These are phyloP conservation scores for Penicillium olsonii DNA, from an alignment of 2,329 filamentous ascomycete species.

Conservation along the genomic window DNA sequence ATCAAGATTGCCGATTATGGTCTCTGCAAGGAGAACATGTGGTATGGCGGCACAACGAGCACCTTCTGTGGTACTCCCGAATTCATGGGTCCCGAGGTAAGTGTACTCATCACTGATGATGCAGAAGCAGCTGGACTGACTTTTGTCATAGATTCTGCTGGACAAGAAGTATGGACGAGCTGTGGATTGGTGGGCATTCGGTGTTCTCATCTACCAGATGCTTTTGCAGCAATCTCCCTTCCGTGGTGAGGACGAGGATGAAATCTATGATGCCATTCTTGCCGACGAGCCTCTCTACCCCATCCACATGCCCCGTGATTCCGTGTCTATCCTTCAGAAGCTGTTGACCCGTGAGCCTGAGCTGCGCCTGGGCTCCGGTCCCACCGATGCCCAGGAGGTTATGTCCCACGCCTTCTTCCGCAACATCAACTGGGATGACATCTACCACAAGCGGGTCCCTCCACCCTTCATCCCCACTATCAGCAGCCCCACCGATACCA, in stretches of 20 bases:
- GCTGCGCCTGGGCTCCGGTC: slow-evolving; percentile 85
- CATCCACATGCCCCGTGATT: slow-evolving; percentile 98
- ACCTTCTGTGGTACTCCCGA: slow-evolving; percentile 99
- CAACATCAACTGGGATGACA: slow-evolving; percentile 98
- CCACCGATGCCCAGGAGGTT: slow-evolving; percentile 95
- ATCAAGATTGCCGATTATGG: slow-evolving; percentile 99
- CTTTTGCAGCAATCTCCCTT: slow-evolving; percentile 97
- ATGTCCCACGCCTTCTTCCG: slow-evolving; percentile 99
- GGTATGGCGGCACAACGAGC: slow-evolving; percentile 94
- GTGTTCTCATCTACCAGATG: slow-evolving; percentile 99
- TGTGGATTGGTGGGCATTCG: slow-evolving; percentile 99
- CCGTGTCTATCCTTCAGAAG: slow-evolving; percentile 96
- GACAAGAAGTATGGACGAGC: slow-evolving; percentile 98
- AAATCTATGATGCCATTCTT: slow-evolving; percentile 98
- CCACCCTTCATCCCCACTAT: slow-evolving; percentile 90
- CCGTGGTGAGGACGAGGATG: slow-evolving; percentile 97
- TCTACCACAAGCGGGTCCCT: slow-evolving; percentile 89
- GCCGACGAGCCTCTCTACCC: slow-evolving; percentile 97
- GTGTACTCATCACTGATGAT: slow-evolving; percentile 16
- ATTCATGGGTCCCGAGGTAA: slow-evolving; percentile 97
- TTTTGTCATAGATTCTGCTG: slow-evolving; percentile 70
- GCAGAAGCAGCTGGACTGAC: slow-evolving; percentile 23
- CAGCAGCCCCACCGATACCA: slow-evolving; percentile 93
- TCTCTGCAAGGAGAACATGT: slow-evolving; percentile 99
- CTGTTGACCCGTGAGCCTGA: slow-evolving; percentile 94